Base-by-base conservation (phyloP, 2,329 filamentous ascomycete species). In the Neofusicoccum kwambonambiense region DNA sequence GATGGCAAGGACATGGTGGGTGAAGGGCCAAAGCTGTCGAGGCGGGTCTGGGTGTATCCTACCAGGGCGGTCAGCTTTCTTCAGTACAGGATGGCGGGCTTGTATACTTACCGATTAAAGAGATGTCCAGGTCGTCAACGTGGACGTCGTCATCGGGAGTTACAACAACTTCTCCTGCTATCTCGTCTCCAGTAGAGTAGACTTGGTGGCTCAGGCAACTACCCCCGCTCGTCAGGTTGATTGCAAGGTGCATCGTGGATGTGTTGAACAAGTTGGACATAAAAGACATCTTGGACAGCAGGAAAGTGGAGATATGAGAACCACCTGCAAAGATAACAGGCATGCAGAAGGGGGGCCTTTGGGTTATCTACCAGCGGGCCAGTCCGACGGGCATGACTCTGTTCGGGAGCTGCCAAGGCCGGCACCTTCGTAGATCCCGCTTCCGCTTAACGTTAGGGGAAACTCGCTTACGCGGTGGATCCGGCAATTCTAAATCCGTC, bases 371-470 rank as follows among this genome's bases (percentile, higher is more conserved):
- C 9, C 8, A 15, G 2, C 22, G 15, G 11, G 39, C n/a, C 39
- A 47, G 13, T 17, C n/a, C 31, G 44, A 17, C 7, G 41, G 44
- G 17, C 44, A 50, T 61, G 57, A 27, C 45, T 39, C 22, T 17
- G 35, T n/a, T 7, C n/a, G 42, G 42, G 9, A 39, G 3, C 17
- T 22, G 42, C 44, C 57, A 49, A 49, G 57, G 22, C 3, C 17
- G n/a, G 34, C 19, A n/a, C 31, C 19, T 19, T 15, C 31, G 42
- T 61, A 4, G 42, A n/a, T 39, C 44, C 42, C 45, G 57, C 57
- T 34, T 61, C 45, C 44, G 31, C 57, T 50, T 49, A 49, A 61
- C 57, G 44, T 49, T 49, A 61, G 57, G 42, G 57, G n/a, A 34
- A n/a, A 35, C 41, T 58, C 54, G 54, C 54, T 58, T 49, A 19